phyloP scores from a whole-genome alignment of 352 stramenopile genomes.

The Phytophthora citricola region DNA sequence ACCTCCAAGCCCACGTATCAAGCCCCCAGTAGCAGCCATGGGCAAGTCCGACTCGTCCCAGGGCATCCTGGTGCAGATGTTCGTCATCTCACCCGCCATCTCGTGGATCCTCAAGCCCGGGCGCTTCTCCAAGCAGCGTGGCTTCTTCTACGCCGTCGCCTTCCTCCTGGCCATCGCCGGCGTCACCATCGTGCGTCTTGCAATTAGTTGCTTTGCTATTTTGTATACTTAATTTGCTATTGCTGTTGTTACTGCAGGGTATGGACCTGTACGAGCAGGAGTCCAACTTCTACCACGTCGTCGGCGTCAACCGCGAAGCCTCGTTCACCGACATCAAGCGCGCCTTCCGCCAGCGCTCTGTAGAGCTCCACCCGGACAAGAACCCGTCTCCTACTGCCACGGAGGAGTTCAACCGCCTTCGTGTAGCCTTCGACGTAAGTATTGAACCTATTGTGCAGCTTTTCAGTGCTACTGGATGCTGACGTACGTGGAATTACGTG shows the following conservation, averaged over 20 bases:
- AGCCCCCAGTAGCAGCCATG: slow-evolving; percentile 33
- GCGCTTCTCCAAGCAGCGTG: slow-evolving; percentile 92
- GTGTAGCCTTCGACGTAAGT: slow-evolving; percentile 94
- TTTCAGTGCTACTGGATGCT: slow-evolving; percentile 4
- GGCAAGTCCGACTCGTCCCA: slow-evolving; percentile 65
- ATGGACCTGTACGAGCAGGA: slow-evolving; percentile 92
- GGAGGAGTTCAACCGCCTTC: slow-evolving; percentile 94
- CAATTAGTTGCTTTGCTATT: slow-evolving; percentile 1
- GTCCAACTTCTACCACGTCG: slow-evolving; percentile 95
- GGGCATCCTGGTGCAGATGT: slow-evolving; percentile 75
- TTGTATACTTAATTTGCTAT: not conserved
- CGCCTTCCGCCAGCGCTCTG: slow-evolving; percentile 94
- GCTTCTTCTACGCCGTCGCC: slow-evolving; percentile 94
- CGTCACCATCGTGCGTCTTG: slow-evolving; percentile 89
- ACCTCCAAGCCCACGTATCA: not conserved
- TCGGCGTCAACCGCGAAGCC: slow-evolving; percentile 90
- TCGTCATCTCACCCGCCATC: slow-evolving; percentile 88
- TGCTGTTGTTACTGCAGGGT: slow-evolving; percentile 31
- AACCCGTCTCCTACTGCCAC: slow-evolving; percentile 92
- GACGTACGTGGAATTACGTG: slow-evolving; percentile 1
- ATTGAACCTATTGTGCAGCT: not conserved
- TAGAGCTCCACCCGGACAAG: slow-evolving; percentile 98
- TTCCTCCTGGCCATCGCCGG: slow-evolving; percentile 93
- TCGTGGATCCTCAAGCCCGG: slow-evolving; percentile 96
- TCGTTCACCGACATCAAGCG: slow-evolving; percentile 96